phyloP scores from a whole-genome alignment of 208 protist species.

The Trypanosoma boissoni region DNA sequence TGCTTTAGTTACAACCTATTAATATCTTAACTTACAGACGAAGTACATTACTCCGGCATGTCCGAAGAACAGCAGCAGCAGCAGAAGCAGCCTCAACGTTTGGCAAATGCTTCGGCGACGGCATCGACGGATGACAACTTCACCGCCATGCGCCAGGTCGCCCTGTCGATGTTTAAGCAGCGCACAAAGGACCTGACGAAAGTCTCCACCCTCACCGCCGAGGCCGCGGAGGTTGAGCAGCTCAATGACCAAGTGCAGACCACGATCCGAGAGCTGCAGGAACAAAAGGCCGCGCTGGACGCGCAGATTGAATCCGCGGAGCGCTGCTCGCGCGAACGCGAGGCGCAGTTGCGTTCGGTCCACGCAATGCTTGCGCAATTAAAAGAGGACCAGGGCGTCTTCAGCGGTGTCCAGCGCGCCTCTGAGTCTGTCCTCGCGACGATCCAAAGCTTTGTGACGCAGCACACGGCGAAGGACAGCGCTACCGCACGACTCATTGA shows the following conservation, averaged over 20 bases:
- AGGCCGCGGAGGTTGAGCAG: conserved; percentile 21
- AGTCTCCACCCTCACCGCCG: conserved; percentile 33
- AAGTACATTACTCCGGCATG: not conserved
- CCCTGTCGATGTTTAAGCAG: conserved; percentile 77
- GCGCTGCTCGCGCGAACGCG: conserved; percentile 38
- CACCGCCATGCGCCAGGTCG: conserved; percentile 60
- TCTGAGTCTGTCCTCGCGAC: conserved; percentile 31
- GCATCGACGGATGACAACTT: conserved; percentile 45
- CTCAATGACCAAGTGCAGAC: conserved; percentile 28
- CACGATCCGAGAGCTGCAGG: conserved; percentile 33
- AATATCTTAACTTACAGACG: too few species aligned
- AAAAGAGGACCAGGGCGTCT: conserved; percentile 46
- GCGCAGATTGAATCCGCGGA: conserved; percentile 60
- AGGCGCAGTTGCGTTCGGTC: conserved; percentile 39
- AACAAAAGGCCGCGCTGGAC: conserved; percentile 42
- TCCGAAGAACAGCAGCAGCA: conserved; percentile 23
- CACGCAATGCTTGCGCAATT: conserved; percentile 49
- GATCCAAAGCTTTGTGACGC: conserved; percentile 33
- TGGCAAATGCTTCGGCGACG: not conserved
- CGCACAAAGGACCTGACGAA: conserved; percentile 80
- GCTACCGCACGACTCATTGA: conserved; percentile 44
- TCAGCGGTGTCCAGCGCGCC: conserved; percentile 28
- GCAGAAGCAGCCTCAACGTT: conserved; percentile 13
- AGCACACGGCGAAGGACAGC: conserved; percentile 25
- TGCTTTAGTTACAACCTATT: too few species aligned